A percentile compares a stretch with the other conserved stretches of the same genome.
These are phyloP conservation scores for Pythium vanterpoolii DNA, from an alignment of 352 stramenopile species.

Conservation along the genomic window DNA sequence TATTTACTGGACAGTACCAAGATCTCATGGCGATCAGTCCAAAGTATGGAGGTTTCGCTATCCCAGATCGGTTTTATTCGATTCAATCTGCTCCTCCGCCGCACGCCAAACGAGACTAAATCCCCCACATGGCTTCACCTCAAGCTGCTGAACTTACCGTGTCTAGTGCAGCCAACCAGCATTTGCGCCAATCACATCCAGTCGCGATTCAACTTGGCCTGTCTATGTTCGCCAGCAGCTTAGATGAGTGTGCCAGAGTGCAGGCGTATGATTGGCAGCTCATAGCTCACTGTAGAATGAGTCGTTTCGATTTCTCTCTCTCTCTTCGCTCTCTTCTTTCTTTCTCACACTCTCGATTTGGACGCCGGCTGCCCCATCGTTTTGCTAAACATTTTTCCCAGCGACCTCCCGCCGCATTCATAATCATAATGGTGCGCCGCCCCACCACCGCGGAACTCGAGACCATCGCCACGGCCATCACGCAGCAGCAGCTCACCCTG, in stretches of 20 bases:
- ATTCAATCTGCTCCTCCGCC: too few species aligned
- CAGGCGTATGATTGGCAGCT: not conserved
- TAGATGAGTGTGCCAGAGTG: not conserved
- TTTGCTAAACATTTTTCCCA: not conserved
- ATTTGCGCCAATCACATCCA: not conserved
- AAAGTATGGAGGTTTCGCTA: too few species aligned
- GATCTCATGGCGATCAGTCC: too few species aligned
- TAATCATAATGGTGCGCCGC: constrained; percentile 11
- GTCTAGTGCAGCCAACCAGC: not conserved
- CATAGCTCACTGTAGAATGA: not conserved
- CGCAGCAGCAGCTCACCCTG: constrained; percentile 38
- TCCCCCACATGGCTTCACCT: not conserved
- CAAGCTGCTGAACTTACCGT: not conserved
- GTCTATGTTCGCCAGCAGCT: too few species aligned
- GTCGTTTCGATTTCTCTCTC: not conserved
- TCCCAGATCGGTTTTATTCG: too few species aligned
- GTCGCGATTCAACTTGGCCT: too few species aligned
- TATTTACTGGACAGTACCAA: too few species aligned
- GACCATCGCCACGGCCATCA: constrained; percentile 45
- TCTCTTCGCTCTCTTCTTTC: constrained; percentile 9
- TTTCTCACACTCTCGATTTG: constrained; percentile 17
- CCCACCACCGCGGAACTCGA: constrained; percentile 34
- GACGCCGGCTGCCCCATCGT: constrained; percentile 1
- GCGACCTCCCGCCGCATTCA: too few species aligned
- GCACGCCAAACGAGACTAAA: too few species aligned